Evolutionary conservation across 2,329 filamentous ascomycete genomes (phyloP).

Genomic region (Cercospora zeae-maydis): DNA sequence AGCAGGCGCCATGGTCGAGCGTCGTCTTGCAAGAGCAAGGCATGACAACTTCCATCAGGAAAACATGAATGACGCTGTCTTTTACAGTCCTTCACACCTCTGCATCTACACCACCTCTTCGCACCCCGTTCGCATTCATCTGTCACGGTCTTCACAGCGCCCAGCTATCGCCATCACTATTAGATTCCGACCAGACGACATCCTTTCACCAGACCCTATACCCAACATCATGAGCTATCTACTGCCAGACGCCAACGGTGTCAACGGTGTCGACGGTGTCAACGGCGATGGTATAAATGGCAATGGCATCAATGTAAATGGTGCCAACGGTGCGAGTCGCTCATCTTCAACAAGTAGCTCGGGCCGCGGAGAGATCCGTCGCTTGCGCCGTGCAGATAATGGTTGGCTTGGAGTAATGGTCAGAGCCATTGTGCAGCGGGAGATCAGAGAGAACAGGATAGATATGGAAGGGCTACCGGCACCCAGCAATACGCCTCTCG

Average conservation of each 20-base stretch:
- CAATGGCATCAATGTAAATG: not conserved
- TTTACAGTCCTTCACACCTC: not conserved
- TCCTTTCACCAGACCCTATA: not conserved
- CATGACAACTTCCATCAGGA: not conserved
- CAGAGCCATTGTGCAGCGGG: not conserved
- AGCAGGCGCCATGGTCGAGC: not conserved
- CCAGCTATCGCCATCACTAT: not conserved
- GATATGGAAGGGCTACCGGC: not conserved
- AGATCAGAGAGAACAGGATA: not conserved
- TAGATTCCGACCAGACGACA: not conserved
- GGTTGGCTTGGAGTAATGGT: not conserved
- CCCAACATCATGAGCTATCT: not conserved
- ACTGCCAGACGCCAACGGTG: not conserved
- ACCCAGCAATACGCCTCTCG: not conserved
- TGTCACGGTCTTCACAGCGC: not conserved
- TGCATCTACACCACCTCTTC: not conserved
- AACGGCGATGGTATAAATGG: not conserved
- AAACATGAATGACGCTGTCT: not conserved
- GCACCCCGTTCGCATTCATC: not conserved
- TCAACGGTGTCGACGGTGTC: not conserved
- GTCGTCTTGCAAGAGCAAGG: not conserved
- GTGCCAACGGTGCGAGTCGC: not conserved
- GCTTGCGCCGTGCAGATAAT: too few relatives aligned
- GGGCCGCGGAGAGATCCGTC: not conserved
- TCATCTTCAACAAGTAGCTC: not conserved